Base-by-base conservation (phyloP, 306 rosid species). In the Myrica gale region DNA sequence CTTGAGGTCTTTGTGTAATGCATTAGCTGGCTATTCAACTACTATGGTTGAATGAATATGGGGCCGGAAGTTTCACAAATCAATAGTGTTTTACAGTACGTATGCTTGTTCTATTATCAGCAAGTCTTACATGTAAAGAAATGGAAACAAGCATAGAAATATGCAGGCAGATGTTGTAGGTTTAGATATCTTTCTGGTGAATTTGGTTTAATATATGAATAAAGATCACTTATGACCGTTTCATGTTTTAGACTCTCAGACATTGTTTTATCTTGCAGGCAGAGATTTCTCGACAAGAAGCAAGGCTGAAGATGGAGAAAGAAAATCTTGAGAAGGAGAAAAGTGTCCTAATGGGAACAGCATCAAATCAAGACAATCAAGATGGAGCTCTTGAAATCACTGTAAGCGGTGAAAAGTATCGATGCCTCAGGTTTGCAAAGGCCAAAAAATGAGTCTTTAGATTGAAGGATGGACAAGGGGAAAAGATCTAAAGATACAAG, bases 341-440 rank as follows among this genome's bases (percentile, higher is more conserved):
- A 76, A 95, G 99, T 66, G 93, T 95, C 70, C 85, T 92, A 26
- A 92, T 92, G 97, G 99, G 99, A 77, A 90, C 99, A 56, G 99
- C 99, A 6, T 95, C 97, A 51, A 92, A 83, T 86, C 99, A 89
- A 83, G 99, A 95, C 76, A 95, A 88, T 73, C 99, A 89, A 82
- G 97, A 95, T 56, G 99, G 96, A 71, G 97, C 97, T 56, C 97
- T 95, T 72, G 99, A 95, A 86, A 95, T 95, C 72, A 95, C 97
- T 61, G 99, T 95, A n/a, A 92, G 97, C 5, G 99, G 97, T 37
- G 98, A 95, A 82, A 95, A 95, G 74, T 95, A 95, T 82, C 84
- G 98, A 52, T 95, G 98, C 76, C 93, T 95, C 50, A 88, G 99
- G 91, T 95, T 95, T 79, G 72, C 91, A 72, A 95, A 92, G 92